A percentile compares a stretch with the other conserved stretches of the same genome.
Conservation (phyloP, 352 stramenopile species). For the Aphanomyces euteiches region DNA sequence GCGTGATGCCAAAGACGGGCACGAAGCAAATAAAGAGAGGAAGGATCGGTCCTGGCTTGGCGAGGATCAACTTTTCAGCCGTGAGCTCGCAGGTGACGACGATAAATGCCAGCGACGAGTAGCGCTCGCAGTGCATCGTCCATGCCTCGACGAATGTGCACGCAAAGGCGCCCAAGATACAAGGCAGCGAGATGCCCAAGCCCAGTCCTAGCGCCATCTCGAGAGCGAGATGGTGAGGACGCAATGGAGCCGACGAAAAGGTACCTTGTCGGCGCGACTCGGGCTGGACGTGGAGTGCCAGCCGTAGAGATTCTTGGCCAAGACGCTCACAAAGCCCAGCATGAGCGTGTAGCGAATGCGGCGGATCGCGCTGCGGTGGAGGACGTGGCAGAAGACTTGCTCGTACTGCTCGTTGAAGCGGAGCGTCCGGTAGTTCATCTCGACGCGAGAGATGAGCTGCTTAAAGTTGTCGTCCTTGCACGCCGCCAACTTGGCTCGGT, state of each 20-base stretch:
- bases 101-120: slow-evolving; percentile 40
- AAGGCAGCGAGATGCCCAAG: slow-evolving; percentile 30
- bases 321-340: slow-evolving; percentile 37
- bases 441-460: slow-evolving; percentile 37
- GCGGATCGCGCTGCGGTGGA: slow-evolving; percentile 36
- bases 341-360: slow-evolving; percentile 41
- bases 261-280: neutral
- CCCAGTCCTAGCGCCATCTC: slow-evolving; percentile 34
- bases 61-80: slow-evolving; percentile 39
- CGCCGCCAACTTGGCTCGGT: neutral
- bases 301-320: slow-evolving; percentile 35
- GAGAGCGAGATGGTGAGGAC: neutral
- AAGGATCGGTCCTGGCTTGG: slow-evolving; percentile 38
- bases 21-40: slow-evolving; percentile 43
- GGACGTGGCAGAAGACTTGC: slow-evolving; percentile 33
- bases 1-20: slow-evolving; percentile 46
- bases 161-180: slow-evolving; percentile 27
- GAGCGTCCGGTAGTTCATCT: slow-evolving; percentile 44
- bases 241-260: neutral
- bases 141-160: slow-evolving; percentile 35
- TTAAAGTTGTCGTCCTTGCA: slow-evolving; percentile 34
- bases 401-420: slow-evolving; percentile 42
- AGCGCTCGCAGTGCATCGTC: slow-evolving; percentile 38
- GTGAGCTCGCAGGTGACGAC: slow-evolving; percentile 36
- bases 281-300: neutral